Evolutionary conservation across 768 basidiomycete genomes (phyloP).

Genomic region (Dacryopinax primogenitus): DNA sequence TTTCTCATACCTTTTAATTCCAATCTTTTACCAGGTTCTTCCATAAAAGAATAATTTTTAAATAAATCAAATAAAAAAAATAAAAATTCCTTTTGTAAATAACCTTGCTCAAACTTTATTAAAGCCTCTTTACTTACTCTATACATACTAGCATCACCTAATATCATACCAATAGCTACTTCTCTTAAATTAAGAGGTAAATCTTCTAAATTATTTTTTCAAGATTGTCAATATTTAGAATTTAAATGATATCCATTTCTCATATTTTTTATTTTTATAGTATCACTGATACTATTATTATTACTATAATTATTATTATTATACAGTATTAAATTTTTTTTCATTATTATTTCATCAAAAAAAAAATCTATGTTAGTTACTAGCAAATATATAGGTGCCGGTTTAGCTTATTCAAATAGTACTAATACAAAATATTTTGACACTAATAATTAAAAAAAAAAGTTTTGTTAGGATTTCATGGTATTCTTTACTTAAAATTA

Average conservation of each 20-base stretch:
- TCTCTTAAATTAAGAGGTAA: not conserved
- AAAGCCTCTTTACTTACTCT: slow-evolving; percentile 7
- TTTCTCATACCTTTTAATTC: not conserved
- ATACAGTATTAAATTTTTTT: not conserved
- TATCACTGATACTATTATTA: not conserved
- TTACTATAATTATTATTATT: not conserved
- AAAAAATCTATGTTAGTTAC: not conserved
- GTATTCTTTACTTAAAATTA: not conserved
- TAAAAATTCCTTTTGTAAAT: slow-evolving; percentile 7
- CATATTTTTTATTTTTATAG: slow-evolving; percentile 1
- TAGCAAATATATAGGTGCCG: not conserved
- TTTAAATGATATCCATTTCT: not conserved
- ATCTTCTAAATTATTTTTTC: not conserved
- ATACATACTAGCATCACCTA: slow-evolving; percentile 2
- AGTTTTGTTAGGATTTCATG: slow-evolving; percentile 4
- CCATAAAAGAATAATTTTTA: not conserved
- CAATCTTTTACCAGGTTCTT: not conserved
- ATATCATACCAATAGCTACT: not conserved
- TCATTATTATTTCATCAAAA: not conserved
- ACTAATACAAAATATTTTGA: not conserved
- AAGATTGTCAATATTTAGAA: slow-evolving; percentile 6
- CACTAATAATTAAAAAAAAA: slow-evolving; percentile 1
- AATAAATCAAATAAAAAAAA: not conserved
- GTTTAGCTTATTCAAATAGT: not conserved
- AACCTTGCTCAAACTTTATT: slow-evolving; percentile 2